Evolutionary conservation across 2,329 filamentous ascomycete species (phyloP).

Genomic region (Hypoxylon sp.): DNA sequence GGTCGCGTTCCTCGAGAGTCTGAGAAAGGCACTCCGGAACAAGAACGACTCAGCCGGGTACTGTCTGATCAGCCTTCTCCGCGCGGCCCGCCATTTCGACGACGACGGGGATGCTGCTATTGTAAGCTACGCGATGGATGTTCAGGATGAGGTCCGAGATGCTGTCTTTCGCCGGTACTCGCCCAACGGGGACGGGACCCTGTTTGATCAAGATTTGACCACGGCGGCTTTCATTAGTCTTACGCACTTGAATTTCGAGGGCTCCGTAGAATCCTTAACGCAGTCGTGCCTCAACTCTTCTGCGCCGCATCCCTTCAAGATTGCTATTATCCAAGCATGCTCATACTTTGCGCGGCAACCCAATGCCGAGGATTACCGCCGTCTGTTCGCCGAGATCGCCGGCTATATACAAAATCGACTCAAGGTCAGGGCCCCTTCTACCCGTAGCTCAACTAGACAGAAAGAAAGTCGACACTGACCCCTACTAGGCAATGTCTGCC

Average conservation of each 20-base stretch:
- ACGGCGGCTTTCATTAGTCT: conserved; percentile 72
- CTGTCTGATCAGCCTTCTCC: conserved; percentile 68
- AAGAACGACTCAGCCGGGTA: conserved; percentile 73
- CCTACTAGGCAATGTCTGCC: conserved; percentile 49
- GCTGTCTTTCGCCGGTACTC: conserved; percentile 67
- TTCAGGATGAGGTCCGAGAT: conserved; percentile 73
- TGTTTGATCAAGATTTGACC: conserved; percentile 70
- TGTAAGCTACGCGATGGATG: conserved; percentile 72
- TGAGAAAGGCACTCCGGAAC: conserved; percentile 69
- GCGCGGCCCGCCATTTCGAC: conserved; percentile 70
- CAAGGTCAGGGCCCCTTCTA: conserved; percentile 53
- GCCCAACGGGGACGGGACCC: conserved; percentile 54
- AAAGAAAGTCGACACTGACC: conserved; percentile 16
- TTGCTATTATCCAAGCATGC: conserved; percentile 68
- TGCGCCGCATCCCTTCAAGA: conserved; percentile 66
- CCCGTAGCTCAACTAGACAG: conserved; percentile 7
- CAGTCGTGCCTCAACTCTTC: conserved; percentile 64
- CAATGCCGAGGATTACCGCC: conserved; percentile 58
- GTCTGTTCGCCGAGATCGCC: conserved; percentile 63
- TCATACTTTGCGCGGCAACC: conserved; percentile 66
- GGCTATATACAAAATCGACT: conserved; percentile 65
- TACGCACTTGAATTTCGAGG: conserved; percentile 67
- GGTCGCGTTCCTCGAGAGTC: conserved; percentile 68
- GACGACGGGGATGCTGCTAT: conserved; percentile 68
- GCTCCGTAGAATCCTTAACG: conserved; percentile 63